Base-by-base conservation (phyloP, 306 rosid genomes). In the Gillenia trifoliata region DNA sequence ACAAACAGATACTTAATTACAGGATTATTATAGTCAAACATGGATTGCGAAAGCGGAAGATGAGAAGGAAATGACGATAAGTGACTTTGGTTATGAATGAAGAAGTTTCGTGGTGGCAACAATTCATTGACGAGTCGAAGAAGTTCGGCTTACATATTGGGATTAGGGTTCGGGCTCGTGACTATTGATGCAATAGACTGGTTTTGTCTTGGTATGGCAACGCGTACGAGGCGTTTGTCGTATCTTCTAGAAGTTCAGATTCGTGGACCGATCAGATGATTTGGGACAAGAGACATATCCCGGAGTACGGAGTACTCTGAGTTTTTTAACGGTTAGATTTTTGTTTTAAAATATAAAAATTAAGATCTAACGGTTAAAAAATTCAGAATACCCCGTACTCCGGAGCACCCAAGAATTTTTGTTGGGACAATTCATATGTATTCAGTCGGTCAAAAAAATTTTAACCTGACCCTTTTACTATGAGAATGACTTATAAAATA, bases 101-200 rank as follows among this genome's bases (percentile, higher is more conserved):
- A 3, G 87, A 88, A 84, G 56, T 31, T 84, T 82, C 84, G 57
- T 23, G 71, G 74, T 26, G 55, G 30, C 17, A 16, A 0, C 71
- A 50, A 38, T 57, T 17, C 41, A 7, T 10, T 45, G 50, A 45
- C 50, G 50, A 4, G 19, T 43, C 19, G 19, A 13, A 15, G 50
- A 13, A 1, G 7, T 13, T 15, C 6, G 20, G 52, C 6, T 4
- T 20, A 20, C 6, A 9, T 22, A 5, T 20, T 7, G 63, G 15
- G 16, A 1, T 23, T 57, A 4, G 1, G 65, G 65, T 52, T 17
- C 20, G 10, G 59, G 1, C 1, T 19, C 1, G 3, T 3, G 40
- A 16, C 2, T 47, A 16, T 47, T 16, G 20, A 47, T 15, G 8
- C 19, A 4, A 47, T 5, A 5, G 3, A 16, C 52, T 15, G 8